A percentile compares a stretch with the other conserved stretches of the same genome.
phyloP scores from a whole-genome alignment of 2,329 filamentous ascomycete species.

The Incumbomyces lentus region DNA sequence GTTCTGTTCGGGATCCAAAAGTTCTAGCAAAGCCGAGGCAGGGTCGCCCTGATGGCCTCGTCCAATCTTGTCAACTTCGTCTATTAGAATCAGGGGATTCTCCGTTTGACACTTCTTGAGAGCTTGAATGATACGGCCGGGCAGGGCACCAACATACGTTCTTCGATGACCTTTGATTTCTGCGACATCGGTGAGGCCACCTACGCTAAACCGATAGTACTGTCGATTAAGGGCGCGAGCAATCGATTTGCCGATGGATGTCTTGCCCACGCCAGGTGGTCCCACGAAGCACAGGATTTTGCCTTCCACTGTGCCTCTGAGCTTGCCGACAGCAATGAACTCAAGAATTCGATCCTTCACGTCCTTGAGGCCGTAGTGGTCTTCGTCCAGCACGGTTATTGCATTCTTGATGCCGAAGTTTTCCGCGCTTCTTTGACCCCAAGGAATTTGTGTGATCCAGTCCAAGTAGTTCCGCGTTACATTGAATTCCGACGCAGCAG shows the following conservation, averaged over 20 bases:
- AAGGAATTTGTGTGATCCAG: conserved; percentile 96
- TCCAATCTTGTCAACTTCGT: conserved; percentile 97
- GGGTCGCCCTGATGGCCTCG: conserved; percentile 94
- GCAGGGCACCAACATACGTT: conserved; percentile 91
- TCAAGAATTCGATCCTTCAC: conserved; percentile 97
- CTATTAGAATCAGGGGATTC: conserved; percentile 90
- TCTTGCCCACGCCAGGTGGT: conserved; percentile 95
- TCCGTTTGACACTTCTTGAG: conserved; percentile 99
- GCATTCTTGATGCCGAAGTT: conserved; percentile 94
- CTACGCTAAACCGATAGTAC: conserved; percentile 97
- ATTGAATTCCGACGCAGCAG: conserved; percentile 94
- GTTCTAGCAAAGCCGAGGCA: conserved; percentile 81
- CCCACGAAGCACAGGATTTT: conserved; percentile 98
- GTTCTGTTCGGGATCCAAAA: conserved; percentile 96
- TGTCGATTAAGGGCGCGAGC: conserved; percentile 87
- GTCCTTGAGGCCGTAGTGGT: conserved; percentile 93
- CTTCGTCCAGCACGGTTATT: conserved; percentile 81
- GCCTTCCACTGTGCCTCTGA: conserved; percentile 91
- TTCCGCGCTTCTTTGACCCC: conserved; percentile 89
- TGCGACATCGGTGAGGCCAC: conserved; percentile 90
- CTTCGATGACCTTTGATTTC: conserved; percentile 97
- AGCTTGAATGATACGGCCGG: conserved; percentile 93
- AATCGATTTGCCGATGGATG: conserved; percentile 96
- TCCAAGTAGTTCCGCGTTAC: conserved; percentile 97
- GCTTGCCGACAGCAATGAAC: conserved; percentile 95